phyloP scores from a whole-genome alignment of 306 rosid species.

The Gynostemma pentaphyllum region DNA sequence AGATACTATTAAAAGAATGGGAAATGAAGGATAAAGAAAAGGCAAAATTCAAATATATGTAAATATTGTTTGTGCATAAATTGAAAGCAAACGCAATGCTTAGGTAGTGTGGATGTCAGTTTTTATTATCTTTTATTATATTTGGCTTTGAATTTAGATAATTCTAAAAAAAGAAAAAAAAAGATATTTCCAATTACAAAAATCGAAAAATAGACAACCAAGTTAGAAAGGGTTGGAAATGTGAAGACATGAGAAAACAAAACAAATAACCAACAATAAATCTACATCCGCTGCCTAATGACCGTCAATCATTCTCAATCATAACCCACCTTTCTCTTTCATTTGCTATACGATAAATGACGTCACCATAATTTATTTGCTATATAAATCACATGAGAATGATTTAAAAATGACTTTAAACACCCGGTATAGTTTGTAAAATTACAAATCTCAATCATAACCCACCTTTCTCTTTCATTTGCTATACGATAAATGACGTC shows the following conservation, averaged over 20 bases:
- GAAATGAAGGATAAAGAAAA: neutral
- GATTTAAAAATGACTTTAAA: no score
- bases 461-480: neutral
- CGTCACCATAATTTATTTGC: no score
- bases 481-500: no score
- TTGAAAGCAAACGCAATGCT: slow-evolving; percentile 5
- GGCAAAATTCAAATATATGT: neutral
- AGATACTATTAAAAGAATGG: neutral
- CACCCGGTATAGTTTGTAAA: no score
- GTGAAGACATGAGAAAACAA: neutral
- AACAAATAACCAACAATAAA: neutral
- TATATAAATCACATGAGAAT: no score
- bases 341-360: no score
- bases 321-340: neutral
- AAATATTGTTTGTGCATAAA: neutral
- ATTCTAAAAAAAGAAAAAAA: neutral
- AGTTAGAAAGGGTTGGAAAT: neutral
- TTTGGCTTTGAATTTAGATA: neutral
- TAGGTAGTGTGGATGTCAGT: slow-evolving; percentile 6
- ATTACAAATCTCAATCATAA: no score
- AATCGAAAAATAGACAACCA: neutral
- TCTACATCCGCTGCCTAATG: neutral
- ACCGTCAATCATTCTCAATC: no score
- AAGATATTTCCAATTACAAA: neutral
- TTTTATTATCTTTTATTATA: neutral